Evolutionary conservation across 2,329 filamentous ascomycete genomes (phyloP), one percentile per base, ranked within the genome.

Genomic region (Colletotrichum spinosum): DNA sequence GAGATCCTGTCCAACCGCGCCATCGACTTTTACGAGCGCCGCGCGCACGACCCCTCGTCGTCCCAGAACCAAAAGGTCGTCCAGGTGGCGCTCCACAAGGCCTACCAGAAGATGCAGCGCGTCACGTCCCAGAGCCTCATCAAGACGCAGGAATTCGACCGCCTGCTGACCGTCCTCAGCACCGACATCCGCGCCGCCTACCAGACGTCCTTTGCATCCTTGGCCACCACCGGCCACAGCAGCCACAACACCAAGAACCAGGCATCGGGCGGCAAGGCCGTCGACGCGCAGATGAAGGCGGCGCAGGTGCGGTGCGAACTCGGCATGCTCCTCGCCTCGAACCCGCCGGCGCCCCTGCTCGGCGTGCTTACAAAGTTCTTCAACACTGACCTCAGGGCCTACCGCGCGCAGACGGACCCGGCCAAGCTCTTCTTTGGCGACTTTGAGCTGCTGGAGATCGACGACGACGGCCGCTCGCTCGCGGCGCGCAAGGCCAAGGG

Each of bases 341-440:
- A 77, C 45, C 84, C 83, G 41, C 81, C 83, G 9, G 74, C 78
- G 1, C 74, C 77, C 2, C 86, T 88, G 70, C 75, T 83, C 34
- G 73, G 80, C 13, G 86, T 92, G 41, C 83, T 93, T n/a, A 86
- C 89, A 68, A 87, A 86, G 59, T 84, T 90, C 64, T 88, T 95
- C 65, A 82, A 83, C 38, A 80, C 81, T 35, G 85, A 88, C 50
- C 77, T 93, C 35, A 81, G 81, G 0, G 80, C 82, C 17, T 84
- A 94, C 58, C 83, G 86, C 45, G 80, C 80, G 6, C 82, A 85
- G 59, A 83, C 89, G 10, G 88, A 96, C 69, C 84, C 88, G 35
- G 86, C 89, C 9, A 84, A 84, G 66, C 82, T 97, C 53, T 92
- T 92, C 78, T 91, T 93, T 76, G 86, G 87, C 53, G 88, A 96